Conservation (phyloP, 352 stramenopile species). For the Phytophthora cactorum region DNA sequence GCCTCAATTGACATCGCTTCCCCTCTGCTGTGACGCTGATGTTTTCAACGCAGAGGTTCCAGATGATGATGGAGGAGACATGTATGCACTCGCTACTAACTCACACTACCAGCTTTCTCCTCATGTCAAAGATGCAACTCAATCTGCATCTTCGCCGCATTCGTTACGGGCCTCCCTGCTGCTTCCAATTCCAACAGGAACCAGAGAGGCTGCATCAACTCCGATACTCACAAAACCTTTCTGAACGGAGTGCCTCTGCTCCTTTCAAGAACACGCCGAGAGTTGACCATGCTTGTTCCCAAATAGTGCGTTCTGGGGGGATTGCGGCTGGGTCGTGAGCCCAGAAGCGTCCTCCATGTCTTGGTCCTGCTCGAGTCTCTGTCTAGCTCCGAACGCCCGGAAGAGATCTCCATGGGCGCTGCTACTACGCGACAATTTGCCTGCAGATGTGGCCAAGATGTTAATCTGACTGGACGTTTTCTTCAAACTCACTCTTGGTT, state of each 20-base stretch:
- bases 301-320: slow-evolving; percentile 37
- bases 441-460: slow-evolving; percentile 40
- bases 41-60: slow-evolving; percentile 25
- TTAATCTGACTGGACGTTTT: slow-evolving; percentile 77
- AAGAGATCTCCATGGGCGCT: slow-evolving; percentile 34
- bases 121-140: slow-evolving; percentile 25
- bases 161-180: slow-evolving; percentile 9
- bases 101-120: slow-evolving; percentile 23
- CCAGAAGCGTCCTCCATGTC: slow-evolving; percentile 51
- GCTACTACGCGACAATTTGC: slow-evolving; percentile 29
- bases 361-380: slow-evolving; percentile 44
- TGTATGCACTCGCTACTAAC: slow-evolving; percentile 34
- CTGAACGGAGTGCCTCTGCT: slow-evolving; percentile 15
- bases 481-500: slow-evolving; percentile 52
- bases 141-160: slow-evolving; percentile 19
- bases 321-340: slow-evolving; percentile 33
- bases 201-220: neutral
- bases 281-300: slow-evolving; percentile 37
- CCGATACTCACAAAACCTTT: slow-evolving; percentile 14
- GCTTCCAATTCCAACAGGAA: slow-evolving; percentile 1
- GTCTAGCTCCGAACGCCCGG: slow-evolving; percentile 33
- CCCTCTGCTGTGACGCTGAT: slow-evolving; percentile 26
- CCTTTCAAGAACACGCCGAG: slow-evolving; percentile 41
- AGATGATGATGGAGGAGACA: slow-evolving; percentile 30
- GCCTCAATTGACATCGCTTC: slow-evolving; percentile 28